Conservation (phyloP, 352 stramenopile species). For the Saprolegnia parasitica region DNA sequence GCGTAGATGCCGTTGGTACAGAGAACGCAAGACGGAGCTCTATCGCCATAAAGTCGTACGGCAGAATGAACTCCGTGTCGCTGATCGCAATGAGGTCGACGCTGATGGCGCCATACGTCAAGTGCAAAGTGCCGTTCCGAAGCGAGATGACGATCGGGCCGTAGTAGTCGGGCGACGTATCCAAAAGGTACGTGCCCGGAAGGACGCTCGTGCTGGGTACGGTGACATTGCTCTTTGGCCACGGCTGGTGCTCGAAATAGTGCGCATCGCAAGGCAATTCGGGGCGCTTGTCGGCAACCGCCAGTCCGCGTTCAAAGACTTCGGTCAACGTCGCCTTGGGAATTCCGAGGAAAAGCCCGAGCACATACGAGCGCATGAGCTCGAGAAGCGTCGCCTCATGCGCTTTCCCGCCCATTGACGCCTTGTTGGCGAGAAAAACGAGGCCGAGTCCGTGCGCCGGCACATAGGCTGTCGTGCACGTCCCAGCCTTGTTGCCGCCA, state of each 20-base stretch:
- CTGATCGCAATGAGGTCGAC: background rate
- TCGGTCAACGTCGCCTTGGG: constrained; percentile 49
- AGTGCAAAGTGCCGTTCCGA: background rate
- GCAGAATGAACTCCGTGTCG: background rate
- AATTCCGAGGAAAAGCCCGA: constrained; percentile 59
- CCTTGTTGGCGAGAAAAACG: constrained; percentile 54
- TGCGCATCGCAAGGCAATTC: constrained; percentile 34
- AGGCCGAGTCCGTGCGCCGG: constrained; percentile 44
- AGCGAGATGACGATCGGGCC: constrained; percentile 33
- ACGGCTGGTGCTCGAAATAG: constrained; percentile 48
- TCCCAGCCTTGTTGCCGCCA: constrained; percentile 43
- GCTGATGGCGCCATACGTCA: background rate
- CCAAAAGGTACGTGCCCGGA: constrained; percentile 43
- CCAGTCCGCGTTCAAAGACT: constrained; percentile 36
- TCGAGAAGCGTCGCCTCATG: constrained; percentile 46
- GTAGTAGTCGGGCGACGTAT: constrained; percentile 41
- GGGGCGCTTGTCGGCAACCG: constrained; percentile 36
- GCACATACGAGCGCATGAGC: constrained; percentile 56
- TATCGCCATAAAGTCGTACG: background rate
- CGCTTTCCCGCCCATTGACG: constrained; percentile 32
- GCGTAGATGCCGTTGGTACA: no score
- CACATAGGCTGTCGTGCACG: constrained; percentile 48
- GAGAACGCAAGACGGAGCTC: background rate
- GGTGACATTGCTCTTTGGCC: constrained; percentile 34
- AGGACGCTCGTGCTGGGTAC: constrained; percentile 32